Conservation (phyloP, 352 stramenopile species). For the Globisporangium cylindrosporum region DNA sequence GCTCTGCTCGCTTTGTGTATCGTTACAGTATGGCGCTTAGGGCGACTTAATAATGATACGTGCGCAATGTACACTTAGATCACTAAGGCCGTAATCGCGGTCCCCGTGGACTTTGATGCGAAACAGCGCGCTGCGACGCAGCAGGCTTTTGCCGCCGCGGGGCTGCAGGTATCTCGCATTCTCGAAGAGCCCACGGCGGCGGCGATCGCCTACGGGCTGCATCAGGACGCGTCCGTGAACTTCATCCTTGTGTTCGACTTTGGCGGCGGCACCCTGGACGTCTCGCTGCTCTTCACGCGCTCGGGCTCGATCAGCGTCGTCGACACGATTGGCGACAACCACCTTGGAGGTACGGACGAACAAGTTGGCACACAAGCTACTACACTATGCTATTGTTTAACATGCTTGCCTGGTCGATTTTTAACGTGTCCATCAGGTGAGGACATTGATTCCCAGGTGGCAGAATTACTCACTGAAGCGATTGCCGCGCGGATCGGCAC, state of each 20-base stretch:
- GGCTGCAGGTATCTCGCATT: constrained; percentile 93
- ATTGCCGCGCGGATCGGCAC: constrained; percentile 53
- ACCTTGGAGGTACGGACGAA: constrained; percentile 73
- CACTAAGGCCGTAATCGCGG: constrained; percentile 85
- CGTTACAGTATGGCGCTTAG: neutral
- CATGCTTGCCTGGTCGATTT: too few relatives aligned
- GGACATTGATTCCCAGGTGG: constrained; percentile 91
- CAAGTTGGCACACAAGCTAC: too few relatives aligned
- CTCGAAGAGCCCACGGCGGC: constrained; percentile 98
- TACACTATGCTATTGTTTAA: too few relatives aligned
- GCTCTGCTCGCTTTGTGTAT: neutral
- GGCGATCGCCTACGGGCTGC: constrained; percentile 96
- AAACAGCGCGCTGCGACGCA: constrained; percentile 84
- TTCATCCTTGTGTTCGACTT: constrained; percentile 98
- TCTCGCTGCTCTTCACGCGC: constrained; percentile 94
- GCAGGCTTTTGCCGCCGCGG: constrained; percentile 79
- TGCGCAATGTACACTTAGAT: constrained; percentile 78
- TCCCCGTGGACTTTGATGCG: constrained; percentile 91
- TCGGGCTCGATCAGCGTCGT: constrained; percentile 91
- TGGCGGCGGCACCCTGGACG: constrained; percentile 95
- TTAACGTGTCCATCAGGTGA: constrained; percentile 40
- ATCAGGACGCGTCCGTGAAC: constrained; percentile 89
- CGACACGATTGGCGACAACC: constrained; percentile 93
- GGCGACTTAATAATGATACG: neutral
- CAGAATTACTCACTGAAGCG: constrained; percentile 83